Base-by-base conservation (phyloP, 2,329 filamentous ascomycete genomes). In the Rhexocercosporidium sp. region DNA sequence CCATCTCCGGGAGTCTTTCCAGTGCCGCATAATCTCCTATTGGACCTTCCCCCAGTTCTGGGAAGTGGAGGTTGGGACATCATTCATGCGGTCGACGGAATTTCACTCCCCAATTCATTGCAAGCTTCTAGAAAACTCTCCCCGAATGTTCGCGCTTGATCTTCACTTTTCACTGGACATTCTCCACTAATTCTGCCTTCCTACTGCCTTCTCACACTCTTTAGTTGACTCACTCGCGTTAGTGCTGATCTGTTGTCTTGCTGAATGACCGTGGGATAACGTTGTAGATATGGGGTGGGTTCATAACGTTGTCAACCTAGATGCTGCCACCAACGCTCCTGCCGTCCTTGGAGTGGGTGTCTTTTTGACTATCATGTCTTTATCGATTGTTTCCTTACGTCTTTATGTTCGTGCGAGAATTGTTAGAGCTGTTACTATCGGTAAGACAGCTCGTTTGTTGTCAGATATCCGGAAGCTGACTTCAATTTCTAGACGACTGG, bases 401-500 rank as follows among this genome's bases (percentile, higher is more conserved):
- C 9, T 66, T 25, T 66, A 66, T 46, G 64, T 66, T 66, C 47
- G 64, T n/a, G 25, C 34, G n/a, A 61, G 34, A 18, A 62, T 66
- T n/a, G 47, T 66, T 1, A 56, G 53, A 41, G 44, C 47, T 34
- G 20, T 66, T 20, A 56, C 39, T 37, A 56, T 66, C 49, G 64
- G 63, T 59, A 25, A 14, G 54, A 44, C 8, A 20, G 22, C 25
- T 6, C 25, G 3, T 20, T 27, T 2, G 6, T 11, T 18, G 14
- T 20, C 20, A 18, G 14, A 11, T 39, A 27, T 16, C 18, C 39
- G n/a, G 3, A 20, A 2, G 9, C 44, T 60, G 22, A 65, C 31
- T 3, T 8, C 34, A 11, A 2, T 5, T 61, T 16, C 22, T 59
- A 75, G 77, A 78, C 70, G 78, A 78, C 67, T 77, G 75, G 70